Base-by-base conservation (phyloP, 1,284 basidiomycete genomes). In the Apiotrichum veenhuisii region DNA sequence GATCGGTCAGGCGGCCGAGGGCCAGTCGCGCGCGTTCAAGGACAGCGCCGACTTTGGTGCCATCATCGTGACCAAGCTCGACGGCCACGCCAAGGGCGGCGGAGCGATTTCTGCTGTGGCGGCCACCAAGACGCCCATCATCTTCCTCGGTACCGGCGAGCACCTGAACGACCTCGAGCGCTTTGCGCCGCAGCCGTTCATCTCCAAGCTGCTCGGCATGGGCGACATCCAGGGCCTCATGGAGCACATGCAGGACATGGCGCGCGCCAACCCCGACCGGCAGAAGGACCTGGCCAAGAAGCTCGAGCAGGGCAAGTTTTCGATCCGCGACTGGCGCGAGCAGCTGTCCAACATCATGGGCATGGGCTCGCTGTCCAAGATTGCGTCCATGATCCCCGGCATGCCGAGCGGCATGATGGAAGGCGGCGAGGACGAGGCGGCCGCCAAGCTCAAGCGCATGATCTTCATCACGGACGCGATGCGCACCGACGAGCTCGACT, bases 11-110 rank as follows among this genome's bases (percentile, higher is more conserved):
- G 95, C 96, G 8, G 95, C 95, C 23, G 96, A 99, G 74, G 88
- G 89, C 4, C 96, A 99, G 73, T 89, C 87, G 73, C 84, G 85
- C 40, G 96, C 96, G 1, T 99, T 99, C 83, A 99, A 99, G 78
- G 93, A 98, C 62, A 93, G 89, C 62, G 90, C 94, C 17, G 87
- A 96, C 71, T 99, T 98, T 75, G 96, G 95, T 65, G 94, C 95
- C 1, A 98, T 99, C 68, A 96, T 99, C 64, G 95, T 99, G 20
- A 99, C 96, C 23, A 99, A 99, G 79, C 92, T 99, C 84, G 96
- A 99, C 69, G 96, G 96, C 8, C 96, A 99, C 73, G 96, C 96
- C 1, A 98, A 98, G 76, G 96, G 96, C 64, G 96, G 96, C 77
- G 96, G 96, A 58, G 96, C 96, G 36, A 98, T 99, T 63, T 98